Evolutionary conservation across 495 filamentous ascomycete species (phyloP), one percentile per base, ranked within the genome.

Genomic region (Hamigera avellanea): DNA sequence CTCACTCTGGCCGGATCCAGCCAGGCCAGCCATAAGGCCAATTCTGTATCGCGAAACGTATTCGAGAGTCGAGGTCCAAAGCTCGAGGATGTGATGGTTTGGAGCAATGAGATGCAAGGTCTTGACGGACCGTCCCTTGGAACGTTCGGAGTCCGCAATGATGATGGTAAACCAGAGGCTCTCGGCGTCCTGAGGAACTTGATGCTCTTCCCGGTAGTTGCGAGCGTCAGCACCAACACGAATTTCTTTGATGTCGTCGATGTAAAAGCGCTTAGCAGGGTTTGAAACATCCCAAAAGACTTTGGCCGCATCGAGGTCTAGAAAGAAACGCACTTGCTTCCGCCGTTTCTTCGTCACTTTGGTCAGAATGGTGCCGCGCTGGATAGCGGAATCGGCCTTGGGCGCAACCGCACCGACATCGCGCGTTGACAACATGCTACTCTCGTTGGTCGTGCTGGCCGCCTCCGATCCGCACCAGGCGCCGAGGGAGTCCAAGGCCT

Each of bases 241-340:
- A 29, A 98, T 84, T 42, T 93, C 85, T 45, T 80, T 80, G 48
- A 98, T 87, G 50, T 98, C 86, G 44, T 98, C 91, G 39, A 98
- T 79, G 51, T 93, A 93, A 45, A 98, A 82, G 13, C 72, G 74
- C 43, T 93, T 95, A 1, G 77, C 70, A 0, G 80, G 73, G 34
- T 83, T 83, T 3, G 72, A 77, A 12, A 74, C 72, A 57, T 93
- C 80, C 91, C 91, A 98, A 21, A 67, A 78, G 23, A 96, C 83
- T 54, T 85, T 91, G 32, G 80, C 86, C 5, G 81, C 70, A 35
- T 85, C 79, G 14, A 80, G 68, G 48, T 96, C 83, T 1, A 95
- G 69, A 19, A 76, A 71, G 43, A 96, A 81, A 19, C 62, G 76
- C 28, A 93, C 67, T 35, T 76, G 70, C 50, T 84, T 86, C 28